Evolutionary conservation across 768 basidiomycete genomes (phyloP).

Genomic region (Paxillus ammoniavirescens): DNA sequence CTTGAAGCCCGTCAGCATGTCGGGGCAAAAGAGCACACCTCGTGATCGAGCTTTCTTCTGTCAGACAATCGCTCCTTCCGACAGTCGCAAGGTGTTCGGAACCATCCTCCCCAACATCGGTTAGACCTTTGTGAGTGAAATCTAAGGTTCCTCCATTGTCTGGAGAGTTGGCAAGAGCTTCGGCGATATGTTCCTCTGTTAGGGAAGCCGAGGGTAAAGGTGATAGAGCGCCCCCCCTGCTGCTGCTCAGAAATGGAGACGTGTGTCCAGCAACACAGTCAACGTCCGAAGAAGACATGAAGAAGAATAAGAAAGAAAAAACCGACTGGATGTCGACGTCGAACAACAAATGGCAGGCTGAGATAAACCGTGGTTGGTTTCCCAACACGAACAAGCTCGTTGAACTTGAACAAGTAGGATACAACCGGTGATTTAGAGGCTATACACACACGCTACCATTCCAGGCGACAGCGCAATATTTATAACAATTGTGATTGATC

Average conservation of each 20-base stretch:
- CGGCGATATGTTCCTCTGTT: conserved; percentile 55
- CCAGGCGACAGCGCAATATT: too few species aligned
- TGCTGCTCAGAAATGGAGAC: conserved; percentile 24
- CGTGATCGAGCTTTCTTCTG: conserved; percentile 54
- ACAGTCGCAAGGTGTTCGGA: conserved; percentile 72
- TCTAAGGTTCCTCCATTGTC: conserved; percentile 85
- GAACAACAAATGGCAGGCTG: conserved; percentile 7
- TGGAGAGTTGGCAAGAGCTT: conserved; percentile 62
- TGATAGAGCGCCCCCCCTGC: conserved; percentile 27
- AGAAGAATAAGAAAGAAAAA: conserved; percentile 2
- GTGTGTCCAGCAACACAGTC: conserved; percentile 29
- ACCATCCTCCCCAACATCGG: conserved; percentile 73
- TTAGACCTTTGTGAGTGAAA: conserved; percentile 75
- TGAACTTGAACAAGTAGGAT: conserved; percentile 24
- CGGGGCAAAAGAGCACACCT: conserved; percentile 43
- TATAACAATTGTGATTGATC: not conserved
- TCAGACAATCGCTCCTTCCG: conserved; percentile 43
- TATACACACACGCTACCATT: conserved; percentile 8
- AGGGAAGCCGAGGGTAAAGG: conserved; percentile 42
- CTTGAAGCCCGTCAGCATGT: conserved; percentile 1
- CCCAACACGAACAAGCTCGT: conserved; percentile 15
- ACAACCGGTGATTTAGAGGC: conserved; percentile 25
- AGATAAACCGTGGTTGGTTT: conserved; percentile 11
- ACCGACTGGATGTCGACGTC: conserved; percentile 13
- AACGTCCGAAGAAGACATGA: conserved; percentile 31